These are phyloP conservation scores for Zychaea mexicana DNA, from an alignment of 371 early-diverging fungal species.

Conservation along the genomic window DNA sequence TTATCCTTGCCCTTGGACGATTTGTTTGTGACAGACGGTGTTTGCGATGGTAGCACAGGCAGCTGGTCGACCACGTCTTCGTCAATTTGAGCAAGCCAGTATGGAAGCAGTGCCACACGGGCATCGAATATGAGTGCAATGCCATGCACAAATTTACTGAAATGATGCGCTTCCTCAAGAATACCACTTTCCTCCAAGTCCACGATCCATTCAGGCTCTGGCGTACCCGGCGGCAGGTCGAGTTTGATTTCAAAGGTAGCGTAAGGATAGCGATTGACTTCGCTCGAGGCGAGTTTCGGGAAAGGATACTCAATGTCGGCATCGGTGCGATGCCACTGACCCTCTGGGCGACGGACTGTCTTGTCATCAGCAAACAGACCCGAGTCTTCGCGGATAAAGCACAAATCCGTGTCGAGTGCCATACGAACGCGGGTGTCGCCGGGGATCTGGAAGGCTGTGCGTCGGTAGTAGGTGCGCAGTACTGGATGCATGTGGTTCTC, in stretches of 20 bases:
- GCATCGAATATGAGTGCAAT: slow-evolving; percentile 90
- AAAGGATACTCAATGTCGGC: slow-evolving; percentile 92
- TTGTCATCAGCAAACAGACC: slow-evolving; percentile 59
- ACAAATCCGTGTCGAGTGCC: slow-evolving; percentile 98
- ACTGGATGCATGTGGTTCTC: slow-evolving; percentile 48
- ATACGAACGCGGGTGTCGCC: slow-evolving; percentile 97
- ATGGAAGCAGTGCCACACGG: slow-evolving; percentile 91
- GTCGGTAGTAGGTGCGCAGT: slow-evolving; percentile 95
- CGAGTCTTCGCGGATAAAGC: slow-evolving; percentile 97
- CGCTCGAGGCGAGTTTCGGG: slow-evolving; percentile 65
- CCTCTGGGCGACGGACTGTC: slow-evolving; percentile 60
- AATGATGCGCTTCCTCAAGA: slow-evolving; percentile 97
- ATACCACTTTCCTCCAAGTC: slow-evolving; percentile 90
- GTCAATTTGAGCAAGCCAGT: slow-evolving; percentile 97
- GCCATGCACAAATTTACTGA: slow-evolving; percentile 99
- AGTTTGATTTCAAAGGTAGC: slow-evolving; percentile 99
- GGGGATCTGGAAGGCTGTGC: slow-evolving; percentile 99
- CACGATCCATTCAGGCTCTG: slow-evolving; percentile 94
- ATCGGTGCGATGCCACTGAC: slow-evolving; percentile 94
- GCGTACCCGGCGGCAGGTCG: slow-evolving; percentile 86
- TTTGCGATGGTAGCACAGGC: slow-evolving; percentile 7
- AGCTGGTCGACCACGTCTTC: slow-evolving; percentile 64
- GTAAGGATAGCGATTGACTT: slow-evolving; percentile 94
- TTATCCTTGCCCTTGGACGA: slow-evolving; percentile 80
- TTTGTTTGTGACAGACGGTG: slow-evolving; percentile 3